A percentile compares a stretch with the other conserved stretches of the same genome.
These are phyloP conservation scores for Ambrosiella beaveri DNA, from an alignment of 2,329 filamentous ascomycete species.

Conservation along the genomic window DNA sequence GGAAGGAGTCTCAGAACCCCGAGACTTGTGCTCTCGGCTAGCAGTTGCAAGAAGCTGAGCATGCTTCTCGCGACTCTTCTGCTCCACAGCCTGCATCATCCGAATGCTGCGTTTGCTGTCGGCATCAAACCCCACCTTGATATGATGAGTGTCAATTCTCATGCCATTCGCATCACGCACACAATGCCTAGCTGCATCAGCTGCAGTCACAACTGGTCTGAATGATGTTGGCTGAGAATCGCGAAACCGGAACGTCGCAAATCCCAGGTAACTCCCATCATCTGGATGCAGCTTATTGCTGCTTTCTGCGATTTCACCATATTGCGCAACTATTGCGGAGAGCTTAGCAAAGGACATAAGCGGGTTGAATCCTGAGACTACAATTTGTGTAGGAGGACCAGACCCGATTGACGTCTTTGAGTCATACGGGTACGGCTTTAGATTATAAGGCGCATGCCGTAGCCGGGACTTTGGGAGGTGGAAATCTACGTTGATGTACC, in stretches of 20 bases:
- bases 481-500: slow-evolving; percentile 53
- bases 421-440: slow-evolving; percentile 71
- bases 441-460: slow-evolving; percentile 56
- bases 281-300: slow-evolving; percentile 91
- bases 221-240: slow-evolving; percentile 39
- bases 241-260: slow-evolving; percentile 79
- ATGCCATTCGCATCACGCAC: slow-evolving; percentile 60
- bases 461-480: slow-evolving; percentile 54
- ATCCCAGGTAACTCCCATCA: slow-evolving; percentile 83
- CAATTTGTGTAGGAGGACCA: slow-evolving; percentile 74
- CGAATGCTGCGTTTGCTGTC: slow-evolving; percentile 69
- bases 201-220: slow-evolving; percentile 44
- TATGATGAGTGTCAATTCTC: slow-evolving; percentile 57
- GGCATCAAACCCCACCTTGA: slow-evolving; percentile 76
- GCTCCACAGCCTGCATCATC: slow-evolving; percentile 59
- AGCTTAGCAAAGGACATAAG: slow-evolving; percentile 66
- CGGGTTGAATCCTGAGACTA: slow-evolving; percentile 93
- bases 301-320: slow-evolving; percentile 75
- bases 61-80: slow-evolving; percentile 43
- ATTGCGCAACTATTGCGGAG: slow-evolving; percentile 57
- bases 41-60: slow-evolving; percentile 13
- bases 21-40: slow-evolving; percentile 12
- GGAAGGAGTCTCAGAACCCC: slow-evolving; percentile 15
- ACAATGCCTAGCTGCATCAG: slow-evolving; percentile 66
- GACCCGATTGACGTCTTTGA: slow-evolving; percentile 69